Base-by-base conservation (phyloP, 108 stramenopile genomes). In the Parietichytrium sp. region DNA sequence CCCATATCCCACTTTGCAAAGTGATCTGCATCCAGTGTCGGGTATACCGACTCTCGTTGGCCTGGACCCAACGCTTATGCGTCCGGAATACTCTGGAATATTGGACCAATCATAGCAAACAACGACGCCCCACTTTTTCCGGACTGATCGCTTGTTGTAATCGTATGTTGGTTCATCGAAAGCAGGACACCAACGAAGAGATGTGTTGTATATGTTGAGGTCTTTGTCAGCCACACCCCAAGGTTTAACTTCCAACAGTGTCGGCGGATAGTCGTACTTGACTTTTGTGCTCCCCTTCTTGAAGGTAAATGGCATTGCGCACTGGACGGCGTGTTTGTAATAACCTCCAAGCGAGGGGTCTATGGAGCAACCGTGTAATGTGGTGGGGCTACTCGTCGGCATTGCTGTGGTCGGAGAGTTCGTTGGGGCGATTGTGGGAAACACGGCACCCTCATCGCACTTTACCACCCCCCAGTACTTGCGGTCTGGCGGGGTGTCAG, bases 111-210 rank as follows among this genome's bases (percentile, higher is more conserved):
- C 3, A 18, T 10, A 6, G 42, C 61, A 72, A 6, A 16, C 20
- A 10, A 42, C 61, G 33, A 72, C 38, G 33, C 61, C 61, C 61
- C 61, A 72, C 42, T 45, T 36, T 72, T 72, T 7, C 6, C 61
- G 33, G 33, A 72, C 23, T 45, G 36, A 23, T 6, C 6, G 36
- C 38, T 72, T 72, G 61, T 18, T 45, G 61, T 45, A 33, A 42
- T 23, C 23, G 20, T 72, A 72, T 16, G 16, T 45, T 33, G 29
- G 13, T 7, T 45, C 61, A n/a, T 42, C 61, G n/a, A 31, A 8
- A 0, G 33, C n/a, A 0, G 61, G 61, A 1, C 61, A 72, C 61
- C 61, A 72, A 13, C 61, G 61, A 33, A 72, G 42, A 33, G 61
- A 45, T 1, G 6, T 6, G 20, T 72, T n/a, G n/a, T 18, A n/a